Conservation (phyloP, 2,329 filamentous ascomycete species). For the Ceratocystis lukuohia region DNA sequence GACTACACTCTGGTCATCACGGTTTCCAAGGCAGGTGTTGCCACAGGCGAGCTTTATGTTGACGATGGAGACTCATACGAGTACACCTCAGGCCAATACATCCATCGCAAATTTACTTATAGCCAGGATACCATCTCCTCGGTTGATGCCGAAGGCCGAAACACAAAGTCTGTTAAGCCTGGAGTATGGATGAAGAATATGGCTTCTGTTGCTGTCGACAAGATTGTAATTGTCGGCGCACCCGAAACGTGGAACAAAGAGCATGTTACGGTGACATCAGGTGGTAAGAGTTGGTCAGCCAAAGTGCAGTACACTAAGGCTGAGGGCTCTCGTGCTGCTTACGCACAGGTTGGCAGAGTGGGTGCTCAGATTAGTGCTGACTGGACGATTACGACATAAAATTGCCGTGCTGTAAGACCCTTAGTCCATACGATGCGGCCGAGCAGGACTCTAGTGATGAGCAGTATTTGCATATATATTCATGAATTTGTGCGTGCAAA, state of each 20-base stretch:
- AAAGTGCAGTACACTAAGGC: constrained; percentile 47
- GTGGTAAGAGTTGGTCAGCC: constrained; percentile 41
- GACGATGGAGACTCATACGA: constrained; percentile 94
- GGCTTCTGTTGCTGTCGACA: constrained; percentile 65
- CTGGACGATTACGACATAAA: constrained; percentile 34
- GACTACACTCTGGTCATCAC: constrained; percentile 83
- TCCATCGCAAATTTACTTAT: constrained; percentile 69
- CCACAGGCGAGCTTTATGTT: constrained; percentile 70
- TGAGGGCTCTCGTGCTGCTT: constrained; percentile 35
- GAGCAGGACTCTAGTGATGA: not conserved
- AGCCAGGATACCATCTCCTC: constrained; percentile 49
- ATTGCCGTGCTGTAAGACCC: not conserved
- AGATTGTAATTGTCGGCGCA: constrained; percentile 70
- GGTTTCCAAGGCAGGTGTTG: constrained; percentile 33
- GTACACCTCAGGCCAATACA: constrained; percentile 71
- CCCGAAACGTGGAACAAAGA: constrained; percentile 56
- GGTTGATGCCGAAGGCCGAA: constrained; percentile 47
- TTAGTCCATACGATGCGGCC: not conserved
- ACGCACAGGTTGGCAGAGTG: constrained; percentile 39
- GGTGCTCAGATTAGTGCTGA: constrained; percentile 40
- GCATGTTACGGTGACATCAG: constrained; percentile 42
- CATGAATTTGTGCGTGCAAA: too few species aligned
- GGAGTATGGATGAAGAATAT: constrained; percentile 68
- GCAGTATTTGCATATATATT: not conserved
- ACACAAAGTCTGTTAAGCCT: constrained; percentile 42